Percentiles rank a stretch among this genome's conserved stretches.
These are phyloP conservation scores for Sporothrix curviconia DNA, from an alignment of 2,329 filamentous ascomycete genomes.

Conservation along the genomic window DNA sequence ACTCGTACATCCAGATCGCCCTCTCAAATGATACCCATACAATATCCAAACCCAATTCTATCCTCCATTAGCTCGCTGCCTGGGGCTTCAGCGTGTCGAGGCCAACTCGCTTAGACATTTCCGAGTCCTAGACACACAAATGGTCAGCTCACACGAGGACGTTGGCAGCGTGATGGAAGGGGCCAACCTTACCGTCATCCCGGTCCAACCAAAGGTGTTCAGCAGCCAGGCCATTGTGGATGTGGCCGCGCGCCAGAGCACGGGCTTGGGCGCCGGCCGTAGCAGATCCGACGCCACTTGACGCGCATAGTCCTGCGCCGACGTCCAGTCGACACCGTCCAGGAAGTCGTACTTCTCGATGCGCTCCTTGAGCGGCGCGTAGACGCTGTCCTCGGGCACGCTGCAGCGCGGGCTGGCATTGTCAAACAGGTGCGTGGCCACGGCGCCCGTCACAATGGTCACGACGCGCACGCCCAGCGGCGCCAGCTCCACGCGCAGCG, in stretches of 20 bases:
- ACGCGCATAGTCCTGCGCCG: slow-evolving; percentile 25
- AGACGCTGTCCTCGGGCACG: slow-evolving; percentile 26
- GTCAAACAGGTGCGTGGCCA: slow-evolving; percentile 25
- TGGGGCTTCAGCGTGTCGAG: slow-evolving; percentile 4
- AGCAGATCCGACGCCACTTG: slow-evolving; percentile 26
- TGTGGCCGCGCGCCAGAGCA: slow-evolving; percentile 27
- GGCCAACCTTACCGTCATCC: slow-evolving; percentile 11
- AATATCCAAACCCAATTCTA: no score
- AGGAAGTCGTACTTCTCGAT: slow-evolving; percentile 26
- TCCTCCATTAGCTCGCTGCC: neutral
- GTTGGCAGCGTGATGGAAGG: neutral
- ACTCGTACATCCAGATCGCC: no score
- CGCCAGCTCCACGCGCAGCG: slow-evolving; percentile 27
- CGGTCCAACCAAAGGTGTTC: slow-evolving; percentile 27
- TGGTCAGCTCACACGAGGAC: neutral
- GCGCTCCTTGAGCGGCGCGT: slow-evolving; percentile 21
- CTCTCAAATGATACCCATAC: no score
- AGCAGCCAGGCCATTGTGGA: slow-evolving; percentile 25
- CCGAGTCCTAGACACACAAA: neutral
- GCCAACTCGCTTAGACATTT: neutral
- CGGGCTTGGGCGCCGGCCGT: slow-evolving; percentile 19
- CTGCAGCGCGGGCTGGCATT: slow-evolving; percentile 20
- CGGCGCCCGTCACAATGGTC: slow-evolving; percentile 26
- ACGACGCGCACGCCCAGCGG: slow-evolving; percentile 28
- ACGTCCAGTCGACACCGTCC: slow-evolving; percentile 21